Base-by-base conservation (phyloP, 1,284 basidiomycete species). In the Gomphus bonarii region DNA sequence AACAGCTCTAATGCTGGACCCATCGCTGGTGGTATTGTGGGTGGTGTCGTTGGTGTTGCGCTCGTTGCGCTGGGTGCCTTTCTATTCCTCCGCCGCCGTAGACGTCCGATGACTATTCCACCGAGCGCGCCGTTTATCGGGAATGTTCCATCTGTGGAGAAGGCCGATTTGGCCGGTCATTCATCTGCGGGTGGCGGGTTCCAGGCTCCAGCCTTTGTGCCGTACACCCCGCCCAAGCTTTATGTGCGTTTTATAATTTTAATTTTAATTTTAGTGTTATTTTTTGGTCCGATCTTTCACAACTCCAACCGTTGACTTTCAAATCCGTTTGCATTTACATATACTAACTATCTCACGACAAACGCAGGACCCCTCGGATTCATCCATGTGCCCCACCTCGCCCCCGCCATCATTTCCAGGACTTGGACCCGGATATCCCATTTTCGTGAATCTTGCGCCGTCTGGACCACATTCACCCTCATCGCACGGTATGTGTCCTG, bases 281-380 rank as follows among this genome's bases (percentile, higher is more conserved):
- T n/a, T 35, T 35, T 35, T 12, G 0, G 33, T 33, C 5, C 10
- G 33, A 35, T 35, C 12, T 7, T 35, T 1, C 33, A 12, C 2
- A 28, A 0, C 5, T 28, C n/a, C n/a, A n/a, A n/a, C n/a, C n/a
- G n/a, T n/a, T n/a, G n/a, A n/a, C n/a, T 28, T 28, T 28, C 25
- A 28, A 28, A 28, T 28, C 5, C 25, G 5, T 28, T 3, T 28
- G 25, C 5, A 28, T 28, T 5, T 28, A 28, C 2, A 28, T 28
- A 28, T 28, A 28, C 25, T 28, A 5, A 28, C 25, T 3, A 28
- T 28, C 5, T 3, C 25, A 28, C 25, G 25, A 28, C 5, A 9
- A 36, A 22, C 16, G 10, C 53, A 55, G 54, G 54, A 55, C 28
- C 54, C 54, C 10, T 31, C 43, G 18, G 54, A 55, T 55, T 44